Conservation (phyloP, 208 protist genomes). For the Chromosphaera perkinsii region DNA sequence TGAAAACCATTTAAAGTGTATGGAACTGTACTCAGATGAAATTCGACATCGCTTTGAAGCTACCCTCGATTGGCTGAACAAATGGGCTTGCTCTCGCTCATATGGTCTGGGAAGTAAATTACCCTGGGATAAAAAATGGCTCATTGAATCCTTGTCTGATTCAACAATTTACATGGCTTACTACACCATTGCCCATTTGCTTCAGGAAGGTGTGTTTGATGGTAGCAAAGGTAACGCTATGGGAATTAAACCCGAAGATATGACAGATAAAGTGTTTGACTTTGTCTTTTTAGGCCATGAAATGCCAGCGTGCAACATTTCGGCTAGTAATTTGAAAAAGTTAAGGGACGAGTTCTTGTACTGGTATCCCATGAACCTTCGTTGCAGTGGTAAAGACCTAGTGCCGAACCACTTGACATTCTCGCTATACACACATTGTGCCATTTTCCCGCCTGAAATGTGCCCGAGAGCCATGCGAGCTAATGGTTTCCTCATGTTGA, state of each 20-base stretch:
- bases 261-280: constrained; percentile 84
- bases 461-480: constrained; percentile 84
- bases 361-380: constrained; percentile 96
- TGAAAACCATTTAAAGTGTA: constrained; percentile 65
- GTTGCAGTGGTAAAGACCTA: constrained; percentile 98
- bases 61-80: constrained; percentile 90
- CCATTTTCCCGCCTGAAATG: constrained; percentile 79
- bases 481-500: constrained; percentile 98
- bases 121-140: constrained; percentile 86
- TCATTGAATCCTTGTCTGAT: constrained; percentile 99
- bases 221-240: constrained; percentile 56
- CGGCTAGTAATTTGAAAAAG: constrained; percentile 54
- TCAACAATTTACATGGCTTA: constrained; percentile 99
- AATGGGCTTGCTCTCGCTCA: constrained; percentile 98
- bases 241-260: constrained; percentile 80
- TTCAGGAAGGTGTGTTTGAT: constrained; percentile 71
- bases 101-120: constrained; percentile 97
- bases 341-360: constrained; percentile 88
- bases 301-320: constrained; percentile 53
- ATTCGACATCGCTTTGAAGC: constrained; percentile 80
- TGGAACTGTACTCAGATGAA: constrained; percentile 86
- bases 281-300: constrained; percentile 73
- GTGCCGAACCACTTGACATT: constrained; percentile 99
- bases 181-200: constrained; percentile 96
- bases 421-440: constrained; percentile 98